A percentile compares a stretch with the other conserved stretches of the same genome.
These are phyloP conservation scores for Didymosphaeria variabile DNA, from an alignment of 2,329 filamentous ascomycete genomes.

Conservation along the genomic window DNA sequence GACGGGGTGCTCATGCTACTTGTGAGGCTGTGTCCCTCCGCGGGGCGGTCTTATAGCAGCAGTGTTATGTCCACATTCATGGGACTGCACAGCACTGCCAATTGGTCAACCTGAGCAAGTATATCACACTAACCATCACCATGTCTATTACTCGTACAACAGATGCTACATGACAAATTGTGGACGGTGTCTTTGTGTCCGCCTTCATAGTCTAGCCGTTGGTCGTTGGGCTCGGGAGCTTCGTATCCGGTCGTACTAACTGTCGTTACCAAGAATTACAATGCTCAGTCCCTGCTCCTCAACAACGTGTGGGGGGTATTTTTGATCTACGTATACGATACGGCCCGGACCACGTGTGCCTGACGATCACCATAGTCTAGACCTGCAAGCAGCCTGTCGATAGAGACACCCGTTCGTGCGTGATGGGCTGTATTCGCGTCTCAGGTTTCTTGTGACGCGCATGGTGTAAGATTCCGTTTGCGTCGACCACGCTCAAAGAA, in stretches of 20 bases:
- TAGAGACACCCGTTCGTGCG: neutral
- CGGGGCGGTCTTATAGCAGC: too few relatives aligned
- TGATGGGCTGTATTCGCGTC: neutral
- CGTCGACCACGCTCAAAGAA: constrained; percentile 7
- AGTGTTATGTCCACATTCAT: too few relatives aligned
- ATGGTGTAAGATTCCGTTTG: neutral
- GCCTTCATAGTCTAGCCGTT: too few relatives aligned
- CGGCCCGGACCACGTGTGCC: neutral
- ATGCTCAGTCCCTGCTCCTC: neutral
- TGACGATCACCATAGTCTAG: neutral
- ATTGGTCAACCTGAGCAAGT: too few relatives aligned
- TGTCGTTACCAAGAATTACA: neutral
- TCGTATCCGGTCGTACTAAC: neutral
- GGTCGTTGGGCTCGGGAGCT: too few relatives aligned
- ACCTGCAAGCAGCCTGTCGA: neutral
- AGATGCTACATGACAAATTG: too few relatives aligned
- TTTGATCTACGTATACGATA: neutral
- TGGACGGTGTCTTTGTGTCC: too few relatives aligned
- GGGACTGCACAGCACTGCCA: too few relatives aligned
- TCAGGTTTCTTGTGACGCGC: neutral
- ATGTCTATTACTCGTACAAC: too few relatives aligned
- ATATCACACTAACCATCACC: too few relatives aligned
- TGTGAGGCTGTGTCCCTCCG: too few relatives aligned
- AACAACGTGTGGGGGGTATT: neutral
- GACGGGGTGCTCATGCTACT: too few relatives aligned